Base-by-base conservation (phyloP, 2,329 filamentous ascomycete genomes). In the Spiromastix sp. region DNA sequence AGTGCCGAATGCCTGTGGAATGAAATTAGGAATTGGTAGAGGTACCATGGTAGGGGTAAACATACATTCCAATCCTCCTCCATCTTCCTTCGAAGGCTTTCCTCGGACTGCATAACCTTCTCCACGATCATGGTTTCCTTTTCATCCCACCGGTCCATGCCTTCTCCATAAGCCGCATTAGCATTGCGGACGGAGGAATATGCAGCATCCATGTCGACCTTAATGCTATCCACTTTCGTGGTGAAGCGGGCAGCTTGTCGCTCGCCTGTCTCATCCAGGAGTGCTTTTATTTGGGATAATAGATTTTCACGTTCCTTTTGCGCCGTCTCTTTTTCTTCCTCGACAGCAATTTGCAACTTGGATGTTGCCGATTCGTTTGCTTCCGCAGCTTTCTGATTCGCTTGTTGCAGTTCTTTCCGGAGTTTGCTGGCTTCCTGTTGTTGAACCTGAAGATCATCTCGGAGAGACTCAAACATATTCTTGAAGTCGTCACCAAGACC, bases 401-500 rank as follows among this genome's bases (percentile, higher is more conserved):
- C 82, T 30, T 67, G 65, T 38, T 81, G 70, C 2, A 96, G 70
- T 44, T 93, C 78, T 21, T 73, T 65, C 27, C 82, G 74, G 16
- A 98, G 67, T 19, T 67, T 66, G 43, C 87, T 75, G 1, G 82
- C 81, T 54, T 95, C 85, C 6, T 68, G 66, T 48, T 81, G 82
- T 54, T 96, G 89, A 7, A 76, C 68, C 24, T 76, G 74, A 37
- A 95, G 70, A 46, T 86, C 79, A 43, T 72, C 75, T 32, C 84
- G 68, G 32, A 95, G 68, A 9, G 83, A 79, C 44, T 94, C 85
- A 46, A 96, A 94, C 16, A 89, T 74, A 4, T 66, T 64, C 55
- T 89, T 93, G 64, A 94, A 86, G 46, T 96, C 86, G 40, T 79
- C 79, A 6, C 86, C 86, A 2, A 96, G 71, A 1, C 75, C 72